Base-by-base conservation (phyloP, 116 monocot genomes). In the Zostera marina region DNA sequence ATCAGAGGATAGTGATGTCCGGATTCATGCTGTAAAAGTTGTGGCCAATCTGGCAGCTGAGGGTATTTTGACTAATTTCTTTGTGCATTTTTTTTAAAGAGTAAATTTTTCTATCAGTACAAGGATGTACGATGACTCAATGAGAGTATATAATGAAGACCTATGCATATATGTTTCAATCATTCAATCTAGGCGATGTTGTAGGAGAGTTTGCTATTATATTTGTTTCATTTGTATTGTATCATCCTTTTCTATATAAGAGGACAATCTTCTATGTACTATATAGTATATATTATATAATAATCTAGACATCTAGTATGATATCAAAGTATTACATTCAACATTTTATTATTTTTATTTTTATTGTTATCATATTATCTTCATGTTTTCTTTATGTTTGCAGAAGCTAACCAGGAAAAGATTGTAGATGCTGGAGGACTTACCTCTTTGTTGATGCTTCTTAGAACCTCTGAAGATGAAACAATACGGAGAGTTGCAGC, bases 41-140 rank as follows among this genome's bases (percentile, higher is more conserved):
- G 81, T 98, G 9, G 98, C 91, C 22, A 98, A 98, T 66, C 71
- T 90, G 52, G 98, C 98, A 47, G 98, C 98, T 72, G 98, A 98
- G 81, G 98, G 98, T 98, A 53, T 44, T 13, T 46, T 44, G 19
- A 0, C 0, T 7, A 42, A 49, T 49, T 32, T 32, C 32, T 32
- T 32, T 32, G 32, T 32, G 32, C 5, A 1, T 32, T 5, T n/a
- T n/a, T n/a, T n/a, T n/a, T n/a, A n/a, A n/a, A n/a, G n/a, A n/a
- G n/a, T n/a, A n/a, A n/a, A n/a, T n/a, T n/a, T n/a, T n/a, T n/a
- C n/a, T n/a, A n/a, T n/a, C n/a, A n/a, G n/a, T n/a, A n/a, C n/a
- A n/a, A n/a, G n/a, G n/a, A n/a, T n/a, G n/a, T n/a, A n/a, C n/a
- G n/a, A n/a, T n/a, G n/a, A n/a, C n/a, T 32, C 5, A 32, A 32